These are phyloP conservation scores for Metschnikowia colocasiae DNA, from an alignment of 805 yeast genomes.

Conservation along the genomic window DNA sequence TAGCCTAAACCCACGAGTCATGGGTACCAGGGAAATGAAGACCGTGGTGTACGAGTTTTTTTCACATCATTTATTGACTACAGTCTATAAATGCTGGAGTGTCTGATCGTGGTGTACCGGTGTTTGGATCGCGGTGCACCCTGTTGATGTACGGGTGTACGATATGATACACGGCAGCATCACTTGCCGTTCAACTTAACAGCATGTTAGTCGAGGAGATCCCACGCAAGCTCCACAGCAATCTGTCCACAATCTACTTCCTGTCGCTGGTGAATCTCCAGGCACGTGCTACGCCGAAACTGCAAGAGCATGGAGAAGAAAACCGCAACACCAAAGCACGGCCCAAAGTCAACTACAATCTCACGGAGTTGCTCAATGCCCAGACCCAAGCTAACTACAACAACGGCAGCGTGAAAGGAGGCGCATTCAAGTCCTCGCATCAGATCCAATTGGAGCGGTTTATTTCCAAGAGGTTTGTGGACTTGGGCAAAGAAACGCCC, in stretches of 20 bases:
- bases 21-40: too few species aligned
- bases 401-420: slow-evolving; percentile 22
- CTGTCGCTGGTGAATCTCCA: slow-evolving; percentile 39
- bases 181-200: not conserved
- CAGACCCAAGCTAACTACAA: slow-evolving; percentile 35
- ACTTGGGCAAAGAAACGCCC: slow-evolving; percentile 32
- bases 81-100: too few species aligned
- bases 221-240: slow-evolving; percentile 31
- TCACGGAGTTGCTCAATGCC: slow-evolving; percentile 40
- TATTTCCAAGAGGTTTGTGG: slow-evolving; percentile 34
- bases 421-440: slow-evolving; percentile 40
- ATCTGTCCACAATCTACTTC: slow-evolving; percentile 37
- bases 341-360: slow-evolving; percentile 43
- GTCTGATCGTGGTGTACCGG: too few species aligned
- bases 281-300: slow-evolving; percentile 32
- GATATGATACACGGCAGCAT: not conserved
- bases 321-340: slow-evolving; percentile 29
- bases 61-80: too few species aligned
- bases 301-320: slow-evolving; percentile 17
- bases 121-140: too few species aligned
- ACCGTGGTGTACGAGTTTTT: too few species aligned
- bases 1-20: too few species aligned
- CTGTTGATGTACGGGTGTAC: not conserved
- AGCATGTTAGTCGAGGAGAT: slow-evolving; percentile 44
- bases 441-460: slow-evolving; percentile 41